Base-by-base conservation (phyloP, 495 filamentous ascomycete genomes). In the Lentithecium fluviatile region DNA sequence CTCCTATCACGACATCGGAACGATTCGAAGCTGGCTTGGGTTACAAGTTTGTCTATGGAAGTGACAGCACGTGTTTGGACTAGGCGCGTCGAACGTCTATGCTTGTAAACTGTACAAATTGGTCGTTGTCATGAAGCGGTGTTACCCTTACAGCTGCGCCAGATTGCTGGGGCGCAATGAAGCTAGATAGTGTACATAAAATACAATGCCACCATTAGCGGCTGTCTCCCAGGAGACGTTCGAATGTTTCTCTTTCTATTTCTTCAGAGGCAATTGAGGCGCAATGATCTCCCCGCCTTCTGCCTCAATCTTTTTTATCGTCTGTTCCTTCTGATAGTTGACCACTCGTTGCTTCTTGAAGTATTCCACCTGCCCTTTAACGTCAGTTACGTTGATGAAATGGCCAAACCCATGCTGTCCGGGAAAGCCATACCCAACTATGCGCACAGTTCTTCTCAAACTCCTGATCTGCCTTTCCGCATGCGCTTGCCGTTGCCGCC, bases 271-370 rank as follows among this genome's bases (percentile, higher is more conserved):
- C 10, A 59, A 34, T 36, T 58, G 51, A 24, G 58, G 54, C 40
- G 54, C 58, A 21, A 32, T 11, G 3, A 68, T 50, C 26, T 68
- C 61, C 25, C 82, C 93, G 62, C 90, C 90, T 72, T 96, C 88
- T 23, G 82, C 83, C 72, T 90, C 82, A 59, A 98, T 81, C 64
- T 82, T 82, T 74, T 87, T 85, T 36, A 97, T 75, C 43, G 87
- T 88, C 74, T 86, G 79, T 63, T 89, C 87, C 71, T 90, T 88
- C 58, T 96, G 88, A 69, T 86, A 81, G 56, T 97, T 92, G 79
- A 94, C 91, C 38, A 97, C 90, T 59, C 94, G 80, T 74, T 90
- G 85, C 71, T 96, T 88, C 75, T 97, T 96, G 80, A 98, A 98
- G 75, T 98, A 96, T 75, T 88, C 89, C 57, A 97, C 90, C 93